Evolutionary conservation across 1,284 basidiomycete genomes (phyloP), one percentile per base, ranked within the genome.

Genomic region (Tilletia caries): DNA sequence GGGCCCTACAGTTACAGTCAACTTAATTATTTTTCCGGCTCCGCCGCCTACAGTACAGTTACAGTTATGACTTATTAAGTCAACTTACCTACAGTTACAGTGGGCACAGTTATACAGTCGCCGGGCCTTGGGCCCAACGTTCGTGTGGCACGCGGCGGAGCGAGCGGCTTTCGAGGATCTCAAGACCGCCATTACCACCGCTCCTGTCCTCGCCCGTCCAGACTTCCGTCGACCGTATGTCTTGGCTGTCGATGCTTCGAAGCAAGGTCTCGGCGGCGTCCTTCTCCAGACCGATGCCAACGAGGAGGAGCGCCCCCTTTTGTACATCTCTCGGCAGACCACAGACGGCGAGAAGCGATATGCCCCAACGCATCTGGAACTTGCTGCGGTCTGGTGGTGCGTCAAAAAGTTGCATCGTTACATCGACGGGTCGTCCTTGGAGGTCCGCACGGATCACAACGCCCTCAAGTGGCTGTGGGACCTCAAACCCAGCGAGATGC

Each of bases 321-420:
- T 64, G n/a, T 71, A 37, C 65, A 58, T 66, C n/a, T 68, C 65
- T 1, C 67, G 75, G n/a, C 76, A 72, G 33, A 66, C 79, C 65
- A 67, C 27, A 4, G 65, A 79, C 0, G 72, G 84, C 0, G 83
- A 87, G 76, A 60, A 77, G 4, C 87, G 87, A 71, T 88, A 87
- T 74, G 80, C 85, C 27, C 85, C 86, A 37, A 84, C 86, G 20
- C 85, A 89, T 73, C 80, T 84, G 67, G 86, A 88, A 79, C 67
- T 88, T 33, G 64, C 79, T 0, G 79, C 78, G 4, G 73, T 81
- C 20, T 64, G 80, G 15, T 27, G 52, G n/a, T 68, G 67, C 0
- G 50, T 79, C 2, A 44, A 83, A 32, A 74, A 83, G 64, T 88
- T 44, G 46, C 52, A 80, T 29, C 84, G 86, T 44, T 85, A 84